Base-by-base conservation (phyloP, 352 stramenopile genomes). In the Phytophthora colocasiae region DNA sequence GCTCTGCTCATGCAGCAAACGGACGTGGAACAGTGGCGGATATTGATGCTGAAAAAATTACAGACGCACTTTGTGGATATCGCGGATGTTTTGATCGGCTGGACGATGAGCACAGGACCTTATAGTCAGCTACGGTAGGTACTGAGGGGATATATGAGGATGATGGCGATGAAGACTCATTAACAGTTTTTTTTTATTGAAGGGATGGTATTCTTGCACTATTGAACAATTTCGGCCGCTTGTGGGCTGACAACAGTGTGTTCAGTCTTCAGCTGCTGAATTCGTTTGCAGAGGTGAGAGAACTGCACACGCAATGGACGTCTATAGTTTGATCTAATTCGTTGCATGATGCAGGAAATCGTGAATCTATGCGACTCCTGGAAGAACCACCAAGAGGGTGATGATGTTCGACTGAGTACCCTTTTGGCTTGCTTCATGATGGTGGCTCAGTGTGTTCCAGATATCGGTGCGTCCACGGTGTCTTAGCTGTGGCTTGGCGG, bases 11-110 rank as follows among this genome's bases (percentile, higher is more conserved):
- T 55, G n/a, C 46, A 62, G 36, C 44, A 75, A n/a, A 34, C 59
- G 10, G 48, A 53, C 3, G 17, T 5, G 2, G 36, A 57, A 9
- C 66, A 77, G 41, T 83, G 75, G 69, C 51, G 53, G 8, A 26
- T 29, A 3, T 27, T 87, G 7, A 27, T 81, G 31, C 43, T 75
- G 1, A 83, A 73, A 48, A 87, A 81, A 29, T 15, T 90, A n/a
- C 80, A 90, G 69, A 40, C 63, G 17, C 81, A 90, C 41, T 92
- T 92, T 71, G 81, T 92, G 15, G 81, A 90, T 54, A 77, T 91
- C 12, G 84, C 84, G 5, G 81, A 92, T 26, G 77, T 91, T 15
- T 56, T 91, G 7, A 78, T 92, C 48, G 82, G 78, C 31, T 92
- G 84, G 84, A 83, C 78, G 11, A 89, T 85, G 77, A 87, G 56